These are phyloP conservation scores for Tylopilus vinaceipallidus DNA, from an alignment of 768 basidiomycete species.

Conservation along the genomic window DNA sequence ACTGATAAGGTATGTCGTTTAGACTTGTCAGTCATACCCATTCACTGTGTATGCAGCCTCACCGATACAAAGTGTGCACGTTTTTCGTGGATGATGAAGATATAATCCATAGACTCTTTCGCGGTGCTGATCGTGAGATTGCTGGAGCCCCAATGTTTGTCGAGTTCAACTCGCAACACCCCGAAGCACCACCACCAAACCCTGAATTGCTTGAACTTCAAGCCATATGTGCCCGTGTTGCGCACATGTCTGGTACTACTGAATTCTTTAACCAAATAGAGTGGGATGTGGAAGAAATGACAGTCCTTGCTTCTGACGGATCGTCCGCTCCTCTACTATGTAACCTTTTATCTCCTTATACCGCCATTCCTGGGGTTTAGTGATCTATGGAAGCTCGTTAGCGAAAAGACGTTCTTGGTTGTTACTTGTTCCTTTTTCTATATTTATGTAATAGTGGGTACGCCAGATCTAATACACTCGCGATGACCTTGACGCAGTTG, in stretches of 20 bases:
- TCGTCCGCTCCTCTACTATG: not conserved
- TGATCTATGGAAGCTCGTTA: no score
- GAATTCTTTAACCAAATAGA: conserved; percentile 2
- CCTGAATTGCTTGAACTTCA: not conserved
- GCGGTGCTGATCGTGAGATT: not conserved
- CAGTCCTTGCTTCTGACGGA: not conserved
- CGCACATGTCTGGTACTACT: conserved; percentile 2
- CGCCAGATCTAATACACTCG: no score
- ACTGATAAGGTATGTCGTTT: not conserved
- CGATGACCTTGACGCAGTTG: no score
- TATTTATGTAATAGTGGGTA: no score
- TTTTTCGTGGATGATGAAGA: not conserved
- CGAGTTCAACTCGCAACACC: not conserved
- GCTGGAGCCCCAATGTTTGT: not conserved
- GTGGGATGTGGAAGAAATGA: not conserved
- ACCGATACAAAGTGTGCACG: not conserved
- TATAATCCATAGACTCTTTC: not conserved
- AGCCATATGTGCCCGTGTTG: conserved; percentile 3
- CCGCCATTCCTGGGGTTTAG: no score
- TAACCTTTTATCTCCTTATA: not conserved
- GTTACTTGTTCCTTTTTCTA: no score
- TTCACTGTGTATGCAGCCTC: not conserved
- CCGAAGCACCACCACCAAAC: not conserved
- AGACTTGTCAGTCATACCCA: not conserved
- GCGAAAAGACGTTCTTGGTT: no score